Percentiles rank a stretch among this genome's conserved stretches.
Evolutionary conservation across 2,329 filamentous ascomycete genomes (phyloP).

Genomic region (Epicoccum nigrum): DNA sequence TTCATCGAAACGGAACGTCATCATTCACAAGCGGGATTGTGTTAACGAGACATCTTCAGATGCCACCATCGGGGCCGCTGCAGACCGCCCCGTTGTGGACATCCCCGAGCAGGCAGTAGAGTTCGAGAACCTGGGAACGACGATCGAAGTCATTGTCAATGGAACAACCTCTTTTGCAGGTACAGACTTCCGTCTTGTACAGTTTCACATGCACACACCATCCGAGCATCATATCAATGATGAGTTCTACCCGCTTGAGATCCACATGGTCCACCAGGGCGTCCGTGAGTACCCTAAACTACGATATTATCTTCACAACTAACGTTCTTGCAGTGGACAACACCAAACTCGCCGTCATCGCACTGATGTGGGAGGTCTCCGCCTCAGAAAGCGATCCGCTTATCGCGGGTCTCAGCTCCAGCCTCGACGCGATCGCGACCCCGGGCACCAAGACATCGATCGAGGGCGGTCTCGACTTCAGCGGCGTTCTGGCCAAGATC

Average conservation of each 20-base stretch:
- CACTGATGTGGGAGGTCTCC: conserved; percentile 52
- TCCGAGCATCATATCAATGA: conserved; percentile 62
- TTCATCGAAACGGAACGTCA: conserved; percentile 4
- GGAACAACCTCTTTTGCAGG: conserved; percentile 54
- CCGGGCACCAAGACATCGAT: conserved; percentile 49
- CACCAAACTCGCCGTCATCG: conserved; percentile 49
- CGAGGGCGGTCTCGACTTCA: conserved; percentile 52
- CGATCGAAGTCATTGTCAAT: conserved; percentile 62
- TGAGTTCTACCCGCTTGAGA: conserved; percentile 56
- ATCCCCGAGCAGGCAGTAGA: conserved; percentile 54
- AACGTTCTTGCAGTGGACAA: conserved; percentile 34
- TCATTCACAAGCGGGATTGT: conserved; percentile 8
- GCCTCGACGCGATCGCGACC: conserved; percentile 48
- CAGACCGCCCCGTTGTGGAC: conserved; percentile 38
- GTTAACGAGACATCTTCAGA: conserved; percentile 30
- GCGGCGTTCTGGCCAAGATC: conserved; percentile 48
- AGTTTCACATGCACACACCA: conserved; percentile 68
- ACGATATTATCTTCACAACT: not conserved
- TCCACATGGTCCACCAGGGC: conserved; percentile 66
- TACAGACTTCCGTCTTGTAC: conserved; percentile 53
- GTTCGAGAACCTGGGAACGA: conserved; percentile 65
- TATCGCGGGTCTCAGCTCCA: conserved; percentile 36
- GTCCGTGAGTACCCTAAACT: conserved; percentile 42
- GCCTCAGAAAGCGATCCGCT: conserved; percentile 40
- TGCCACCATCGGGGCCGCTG: conserved; percentile 37